Conservation (phyloP, 495 filamentous ascomycete species). For the Hypomontagnella monticulosa region DNA sequence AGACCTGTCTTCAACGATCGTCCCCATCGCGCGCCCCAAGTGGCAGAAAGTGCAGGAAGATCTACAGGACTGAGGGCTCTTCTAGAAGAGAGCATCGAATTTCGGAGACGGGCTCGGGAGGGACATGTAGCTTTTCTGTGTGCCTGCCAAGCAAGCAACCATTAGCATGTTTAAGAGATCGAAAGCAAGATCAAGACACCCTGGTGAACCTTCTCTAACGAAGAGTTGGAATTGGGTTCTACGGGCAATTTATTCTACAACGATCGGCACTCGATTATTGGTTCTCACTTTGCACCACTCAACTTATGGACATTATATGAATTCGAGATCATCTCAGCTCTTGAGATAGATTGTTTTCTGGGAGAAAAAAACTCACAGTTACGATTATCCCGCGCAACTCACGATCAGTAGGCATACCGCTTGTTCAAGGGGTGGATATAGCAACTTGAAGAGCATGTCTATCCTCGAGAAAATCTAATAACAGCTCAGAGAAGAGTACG, state of each 20-base stretch:
- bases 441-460: not conserved
- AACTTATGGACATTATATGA: too few relatives aligned
- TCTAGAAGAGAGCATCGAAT: constrained; percentile 17
- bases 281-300: too few relatives aligned
- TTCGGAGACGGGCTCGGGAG: not conserved
- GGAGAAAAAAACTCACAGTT: constrained; percentile 1
- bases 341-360: not conserved
- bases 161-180: constrained; percentile 24
- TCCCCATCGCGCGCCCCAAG: constrained; percentile 16
- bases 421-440: constrained; percentile 33
- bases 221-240: constrained; percentile 10
- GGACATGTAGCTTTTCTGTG: constrained; percentile 4
- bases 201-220: constrained; percentile 12
- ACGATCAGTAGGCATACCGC: constrained; percentile 25
- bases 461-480: not conserved
- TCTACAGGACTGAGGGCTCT: constrained; percentile 11
- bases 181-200: constrained; percentile 28
- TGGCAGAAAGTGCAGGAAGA: constrained; percentile 7
- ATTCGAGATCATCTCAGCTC: not conserved
- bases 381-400: constrained; percentile 35
- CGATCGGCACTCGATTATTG: too few relatives aligned
- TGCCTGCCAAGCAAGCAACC: constrained; percentile 39
- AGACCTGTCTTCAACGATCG: constrained; percentile 24
- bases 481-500: not conserved
- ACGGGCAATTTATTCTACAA: not conserved